Percentiles rank a stretch among this genome's conserved stretches.
Evolutionary conservation across 306 rosid species (phyloP).

Genomic region (Inga oerstediana): DNA sequence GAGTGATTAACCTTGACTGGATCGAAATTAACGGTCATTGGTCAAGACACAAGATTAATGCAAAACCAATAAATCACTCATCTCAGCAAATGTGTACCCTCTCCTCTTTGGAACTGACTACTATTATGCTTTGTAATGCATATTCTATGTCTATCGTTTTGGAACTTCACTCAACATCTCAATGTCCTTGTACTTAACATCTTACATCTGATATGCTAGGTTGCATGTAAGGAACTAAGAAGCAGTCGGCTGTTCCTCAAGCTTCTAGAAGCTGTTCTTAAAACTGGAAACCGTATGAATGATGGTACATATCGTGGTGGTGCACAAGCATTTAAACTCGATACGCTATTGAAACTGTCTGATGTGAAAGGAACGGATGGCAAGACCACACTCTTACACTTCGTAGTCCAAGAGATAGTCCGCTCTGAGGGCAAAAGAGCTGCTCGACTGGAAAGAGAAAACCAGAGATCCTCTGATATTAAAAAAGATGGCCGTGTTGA

Average conservation of each 20-base stretch:
- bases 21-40: background rate
- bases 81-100: background rate
- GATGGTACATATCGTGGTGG: constrained; percentile 95
- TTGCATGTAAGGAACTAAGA: constrained; percentile 83
- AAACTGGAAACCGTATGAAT: constrained; percentile 98
- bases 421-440: constrained; percentile 91
- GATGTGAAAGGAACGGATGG: constrained; percentile 97
- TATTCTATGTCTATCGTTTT: constrained; percentile 3
- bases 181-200: constrained; percentile 23
- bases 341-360: constrained; percentile 81
- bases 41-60: background rate
- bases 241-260: constrained; percentile 89
- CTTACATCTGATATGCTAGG: constrained; percentile 52
- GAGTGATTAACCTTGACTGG: background rate
- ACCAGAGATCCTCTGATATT: constrained; percentile 61
- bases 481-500: constrained; percentile 67
- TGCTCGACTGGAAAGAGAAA: constrained; percentile 55
- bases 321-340: constrained; percentile 95
- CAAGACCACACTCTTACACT: constrained; percentile 86
- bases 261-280: constrained; percentile 98
- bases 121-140: background rate
- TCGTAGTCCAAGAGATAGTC: constrained; percentile 91
- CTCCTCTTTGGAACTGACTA: background rate
- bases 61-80: background rate
- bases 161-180: constrained; percentile 17